Percentiles rank a stretch among this genome's conserved stretches.
phyloP scores from a whole-genome alignment of 148 eudicot species.

The Nyssa sinensis region DNA sequence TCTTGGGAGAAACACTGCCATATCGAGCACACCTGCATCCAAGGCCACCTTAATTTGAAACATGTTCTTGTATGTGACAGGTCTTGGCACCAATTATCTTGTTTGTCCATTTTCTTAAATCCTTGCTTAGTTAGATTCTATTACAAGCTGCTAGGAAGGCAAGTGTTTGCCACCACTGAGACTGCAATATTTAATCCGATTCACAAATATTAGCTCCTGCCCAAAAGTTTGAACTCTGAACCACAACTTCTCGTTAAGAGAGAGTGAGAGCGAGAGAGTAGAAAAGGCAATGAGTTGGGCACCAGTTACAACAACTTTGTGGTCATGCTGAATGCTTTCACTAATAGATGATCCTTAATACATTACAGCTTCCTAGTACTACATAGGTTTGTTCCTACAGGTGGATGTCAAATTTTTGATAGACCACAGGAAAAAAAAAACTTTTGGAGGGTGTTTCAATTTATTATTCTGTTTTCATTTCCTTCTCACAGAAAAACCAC shows the following conservation, averaged over 20 bases:
- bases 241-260: background rate
- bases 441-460: background rate
- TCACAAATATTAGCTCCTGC: background rate
- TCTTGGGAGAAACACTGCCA: conserved; percentile 69
- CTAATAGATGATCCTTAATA: background rate
- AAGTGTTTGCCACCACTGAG: background rate
- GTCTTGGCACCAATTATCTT: too few relatives aligned
- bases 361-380: too few relatives aligned
- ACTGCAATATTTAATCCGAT: background rate
- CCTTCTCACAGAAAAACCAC: too few relatives aligned
- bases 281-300: too few relatives aligned
- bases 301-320: too few relatives aligned
- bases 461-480: background rate
- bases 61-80: background rate
- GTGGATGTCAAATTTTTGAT: too few relatives aligned
- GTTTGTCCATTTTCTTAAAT: background rate
- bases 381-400: too few relatives aligned
- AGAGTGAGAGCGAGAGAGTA: too few relatives aligned
- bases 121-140: background rate
- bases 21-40: conserved; percentile 56
- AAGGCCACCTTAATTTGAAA: background rate
- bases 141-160: background rate
- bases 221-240: background rate
- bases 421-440: background rate
- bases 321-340: background rate